phyloP scores from a whole-genome alignment of 164 flowering plant species.

The Magnolia officinalis region DNA sequence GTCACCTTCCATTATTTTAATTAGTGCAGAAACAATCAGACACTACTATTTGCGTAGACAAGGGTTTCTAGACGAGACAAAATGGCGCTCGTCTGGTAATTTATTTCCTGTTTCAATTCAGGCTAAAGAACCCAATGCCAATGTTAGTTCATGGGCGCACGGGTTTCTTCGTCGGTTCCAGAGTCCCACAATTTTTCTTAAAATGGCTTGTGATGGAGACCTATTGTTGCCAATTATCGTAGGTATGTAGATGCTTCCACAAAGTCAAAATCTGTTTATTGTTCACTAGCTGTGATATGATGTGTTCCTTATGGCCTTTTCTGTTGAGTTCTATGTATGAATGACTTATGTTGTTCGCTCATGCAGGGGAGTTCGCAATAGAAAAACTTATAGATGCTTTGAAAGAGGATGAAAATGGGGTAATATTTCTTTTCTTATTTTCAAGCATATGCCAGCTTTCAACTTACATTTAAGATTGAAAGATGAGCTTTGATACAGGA shows the following conservation, averaged over 20 bases:
- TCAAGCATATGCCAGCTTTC: not conserved
- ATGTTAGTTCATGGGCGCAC: conserved; percentile 29
- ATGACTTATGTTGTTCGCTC: not conserved
- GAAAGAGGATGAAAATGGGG: conserved; percentile 40
- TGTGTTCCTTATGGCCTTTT: not conserved
- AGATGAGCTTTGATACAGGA: conserved; percentile 40
- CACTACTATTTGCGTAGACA: conserved; percentile 46
- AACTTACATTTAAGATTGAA: conserved; percentile 1
- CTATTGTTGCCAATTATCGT: conserved; percentile 66
- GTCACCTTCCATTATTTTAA: not conserved
- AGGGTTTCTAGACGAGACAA: conserved; percentile 45
- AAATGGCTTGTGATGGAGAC: conserved; percentile 75
- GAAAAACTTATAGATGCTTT: conserved; percentile 49
- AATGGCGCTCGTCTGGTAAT: conserved; percentile 27
- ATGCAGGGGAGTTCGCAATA: conserved; percentile 63
- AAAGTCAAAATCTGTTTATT: not conserved
- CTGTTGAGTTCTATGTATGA: not conserved
- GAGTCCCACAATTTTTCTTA: conserved; percentile 67
- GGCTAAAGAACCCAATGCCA: conserved; percentile 22
- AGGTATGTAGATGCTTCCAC: conserved; percentile 32
- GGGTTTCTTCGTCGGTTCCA: conserved; percentile 55
- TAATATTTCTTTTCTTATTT: conserved; percentile 17
- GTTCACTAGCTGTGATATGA: not conserved
- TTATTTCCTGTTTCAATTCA: conserved; percentile 27
- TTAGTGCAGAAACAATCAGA: conserved; percentile 55